phyloP scores from a whole-genome alignment of 148 eudicot genomes.

The Fagopyrum homotropicum region DNA sequence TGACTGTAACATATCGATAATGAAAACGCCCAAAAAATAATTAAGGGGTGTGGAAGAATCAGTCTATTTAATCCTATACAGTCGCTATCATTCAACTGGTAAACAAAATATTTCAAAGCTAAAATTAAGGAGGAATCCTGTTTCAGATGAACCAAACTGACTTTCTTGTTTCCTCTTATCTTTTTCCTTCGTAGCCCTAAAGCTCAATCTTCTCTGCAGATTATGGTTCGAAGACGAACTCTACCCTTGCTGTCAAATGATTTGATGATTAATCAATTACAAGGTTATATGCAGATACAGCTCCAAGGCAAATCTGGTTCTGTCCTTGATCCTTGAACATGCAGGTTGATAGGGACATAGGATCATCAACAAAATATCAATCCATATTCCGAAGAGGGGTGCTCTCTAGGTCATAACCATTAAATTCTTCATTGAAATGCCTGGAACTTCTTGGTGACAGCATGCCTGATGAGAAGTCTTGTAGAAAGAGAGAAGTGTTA shows the following conservation, averaged over 20 bases:
- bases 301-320: background rate
- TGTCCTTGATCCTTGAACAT: background rate
- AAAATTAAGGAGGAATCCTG: background rate
- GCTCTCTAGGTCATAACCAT: conserved; percentile 6
- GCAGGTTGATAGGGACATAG: background rate
- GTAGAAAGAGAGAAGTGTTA: background rate
- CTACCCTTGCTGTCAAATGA: background rate
- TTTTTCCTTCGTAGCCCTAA: background rate
- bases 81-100: background rate
- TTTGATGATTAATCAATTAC: too few species aligned
- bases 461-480: background rate
- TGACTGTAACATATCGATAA: background rate
- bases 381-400: conserved; percentile 13
- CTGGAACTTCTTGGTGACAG: conserved; percentile 7
- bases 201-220: background rate
- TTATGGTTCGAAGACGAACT: background rate
- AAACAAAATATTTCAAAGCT: background rate
- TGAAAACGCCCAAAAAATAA: background rate
- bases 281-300: background rate
- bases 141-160: background rate
- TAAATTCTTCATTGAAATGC: conserved; percentile 7
- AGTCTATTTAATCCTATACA: conserved; percentile 1
- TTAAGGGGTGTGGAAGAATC: background rate
- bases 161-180: background rate
- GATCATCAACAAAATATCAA: background rate